A percentile compares a stretch with the other conserved stretches of the same genome.
Evolutionary conservation across 2,329 filamentous ascomycete genomes (phyloP).

Genomic region (Colletotrichum sp.): DNA sequence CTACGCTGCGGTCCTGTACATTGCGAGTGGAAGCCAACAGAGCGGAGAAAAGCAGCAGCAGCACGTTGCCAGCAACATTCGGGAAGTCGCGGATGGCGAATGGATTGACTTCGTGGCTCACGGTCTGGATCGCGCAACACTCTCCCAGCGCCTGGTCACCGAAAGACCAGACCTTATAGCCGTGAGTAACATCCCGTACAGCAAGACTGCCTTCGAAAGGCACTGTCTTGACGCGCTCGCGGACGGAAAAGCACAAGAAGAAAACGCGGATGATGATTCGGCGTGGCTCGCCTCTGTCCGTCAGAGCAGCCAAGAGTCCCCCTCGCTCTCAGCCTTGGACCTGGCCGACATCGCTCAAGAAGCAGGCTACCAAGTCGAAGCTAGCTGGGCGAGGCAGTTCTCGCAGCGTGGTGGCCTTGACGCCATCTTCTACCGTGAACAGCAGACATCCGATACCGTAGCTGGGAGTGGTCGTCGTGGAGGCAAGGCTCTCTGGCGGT

Average conservation of each 20-base stretch:
- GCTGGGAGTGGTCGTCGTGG: background rate
- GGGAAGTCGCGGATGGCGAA: constrained; percentile 3
- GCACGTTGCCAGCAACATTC: background rate
- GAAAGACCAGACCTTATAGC: constrained; percentile 1
- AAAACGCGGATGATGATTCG: background rate
- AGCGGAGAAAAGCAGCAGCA: background rate
- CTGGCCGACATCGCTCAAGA: constrained; percentile 27
- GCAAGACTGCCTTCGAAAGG: constrained; percentile 34
- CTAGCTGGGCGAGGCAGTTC: constrained; percentile 46
- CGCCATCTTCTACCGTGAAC: constrained; percentile 39
- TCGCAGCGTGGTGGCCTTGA: constrained; percentile 29
- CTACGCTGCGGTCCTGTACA: constrained; percentile 30
- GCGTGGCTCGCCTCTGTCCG: background rate
- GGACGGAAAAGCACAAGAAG: background rate
- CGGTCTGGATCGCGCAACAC: background rate
- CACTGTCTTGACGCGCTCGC: background rate
- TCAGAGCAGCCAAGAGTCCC: background rate
- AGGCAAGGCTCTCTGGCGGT: background rate
- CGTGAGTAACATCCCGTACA: constrained; percentile 29
- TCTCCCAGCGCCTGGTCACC: constrained; percentile 6
- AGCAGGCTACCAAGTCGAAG: constrained; percentile 51
- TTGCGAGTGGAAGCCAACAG: background rate
- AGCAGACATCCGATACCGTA: constrained; percentile 5
- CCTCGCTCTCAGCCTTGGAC: constrained; percentile 21
- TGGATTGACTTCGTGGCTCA: background rate